These are phyloP conservation scores for Dactylonectria estremocensis DNA, from an alignment of 2,329 filamentous ascomycete species.

Conservation along the genomic window DNA sequence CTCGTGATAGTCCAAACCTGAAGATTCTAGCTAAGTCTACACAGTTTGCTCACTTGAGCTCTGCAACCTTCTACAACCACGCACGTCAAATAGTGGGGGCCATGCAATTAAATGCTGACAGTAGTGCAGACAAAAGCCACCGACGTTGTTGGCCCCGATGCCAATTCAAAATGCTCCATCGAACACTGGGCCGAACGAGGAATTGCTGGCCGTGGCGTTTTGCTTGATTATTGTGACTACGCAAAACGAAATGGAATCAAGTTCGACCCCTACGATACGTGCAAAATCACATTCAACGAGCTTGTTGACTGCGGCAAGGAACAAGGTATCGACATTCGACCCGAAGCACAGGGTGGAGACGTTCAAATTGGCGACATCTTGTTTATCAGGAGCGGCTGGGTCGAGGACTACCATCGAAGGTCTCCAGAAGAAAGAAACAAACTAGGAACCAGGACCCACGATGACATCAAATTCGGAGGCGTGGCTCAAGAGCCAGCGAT, in stretches of 20 bases:
- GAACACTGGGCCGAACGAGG: constrained; percentile 46
- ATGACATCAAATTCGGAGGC: constrained; percentile 58
- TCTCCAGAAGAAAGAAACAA: constrained; percentile 38
- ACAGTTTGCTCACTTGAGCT: constrained; percentile 9
- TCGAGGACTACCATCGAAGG: constrained; percentile 56
- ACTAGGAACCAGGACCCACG: constrained; percentile 35
- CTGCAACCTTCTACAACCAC: constrained; percentile 2
- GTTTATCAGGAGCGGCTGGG: constrained; percentile 69
- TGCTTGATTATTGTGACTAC: constrained; percentile 68
- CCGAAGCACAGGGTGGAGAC: constrained; percentile 44
- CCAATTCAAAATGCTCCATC: constrained; percentile 4
- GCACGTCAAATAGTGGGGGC: not conserved
- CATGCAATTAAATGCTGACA: not conserved
- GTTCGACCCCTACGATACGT: constrained; percentile 58
- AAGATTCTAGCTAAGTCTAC: not conserved
- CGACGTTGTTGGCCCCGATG: not conserved
- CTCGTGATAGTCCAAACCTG: fast-evolving
- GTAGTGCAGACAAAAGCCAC: not conserved
- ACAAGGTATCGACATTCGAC: constrained; percentile 59
- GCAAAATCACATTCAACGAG: constrained; percentile 59
- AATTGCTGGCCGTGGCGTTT: constrained; percentile 65
- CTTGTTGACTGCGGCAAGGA: constrained; percentile 61
- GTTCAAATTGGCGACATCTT: constrained; percentile 66
- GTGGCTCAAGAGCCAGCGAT: constrained; percentile 64
- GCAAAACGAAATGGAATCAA: constrained; percentile 55